Conservation (phyloP, 495 filamentous ascomycete species). For the Penicillium waksmanii region DNA sequence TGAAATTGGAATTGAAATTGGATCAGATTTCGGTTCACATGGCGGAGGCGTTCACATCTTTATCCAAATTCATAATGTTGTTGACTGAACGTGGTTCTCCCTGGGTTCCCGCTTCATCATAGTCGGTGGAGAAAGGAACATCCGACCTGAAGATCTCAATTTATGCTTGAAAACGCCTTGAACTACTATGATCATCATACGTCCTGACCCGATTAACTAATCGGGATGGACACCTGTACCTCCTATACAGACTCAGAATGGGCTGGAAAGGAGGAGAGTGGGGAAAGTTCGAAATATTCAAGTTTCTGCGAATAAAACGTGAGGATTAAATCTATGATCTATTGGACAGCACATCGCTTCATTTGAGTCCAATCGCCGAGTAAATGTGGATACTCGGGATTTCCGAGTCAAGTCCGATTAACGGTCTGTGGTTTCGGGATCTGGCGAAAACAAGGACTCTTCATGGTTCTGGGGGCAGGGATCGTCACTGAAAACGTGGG, state of each 20-base stretch:
- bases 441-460: neutral
- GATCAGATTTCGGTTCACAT: neutral
- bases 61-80: neutral
- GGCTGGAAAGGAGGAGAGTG: too few relatives aligned
- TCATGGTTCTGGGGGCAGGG: neutral
- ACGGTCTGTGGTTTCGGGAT: neutral
- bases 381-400: neutral
- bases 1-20: neutral
- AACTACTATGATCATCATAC: neutral
- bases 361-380: neutral
- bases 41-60: too few relatives aligned
- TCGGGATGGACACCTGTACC: neutral
- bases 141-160: constrained; percentile 4
- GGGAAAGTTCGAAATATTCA: too few relatives aligned
- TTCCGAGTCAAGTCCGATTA: neutral
- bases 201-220: neutral
- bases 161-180: neutral
- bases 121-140: neutral
- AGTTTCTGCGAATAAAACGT: too few relatives aligned
- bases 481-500: neutral
- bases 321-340: neutral
- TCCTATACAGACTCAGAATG: too few relatives aligned
- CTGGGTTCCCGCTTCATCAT: neutral
- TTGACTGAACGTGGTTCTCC: neutral
- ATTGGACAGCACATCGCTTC: neutral